phyloP scores from a whole-genome alignment of 805 yeast species.

The Ogataea degrootiae region DNA sequence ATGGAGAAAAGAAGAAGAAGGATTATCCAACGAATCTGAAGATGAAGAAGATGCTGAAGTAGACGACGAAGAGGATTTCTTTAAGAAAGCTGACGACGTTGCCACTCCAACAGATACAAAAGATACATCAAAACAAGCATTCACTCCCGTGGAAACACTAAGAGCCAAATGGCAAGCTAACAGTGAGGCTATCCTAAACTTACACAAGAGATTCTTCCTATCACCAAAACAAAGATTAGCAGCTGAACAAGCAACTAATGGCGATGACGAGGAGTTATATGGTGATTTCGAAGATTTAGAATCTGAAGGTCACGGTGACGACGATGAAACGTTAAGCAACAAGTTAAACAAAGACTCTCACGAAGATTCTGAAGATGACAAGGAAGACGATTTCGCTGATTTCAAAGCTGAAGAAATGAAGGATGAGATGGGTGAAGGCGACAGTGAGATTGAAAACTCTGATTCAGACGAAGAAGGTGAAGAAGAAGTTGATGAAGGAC shows the following conservation, averaged over 20 bases:
- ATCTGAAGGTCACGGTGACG: conserved; percentile 18
- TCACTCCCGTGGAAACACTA: conserved; percentile 39
- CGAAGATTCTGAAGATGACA: conserved; percentile 24
- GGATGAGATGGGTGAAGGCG: conserved; percentile 32
- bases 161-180: conserved; percentile 38
- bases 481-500: conserved; percentile 36
- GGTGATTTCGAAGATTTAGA: conserved; percentile 37
- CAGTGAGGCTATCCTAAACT: conserved; percentile 34
- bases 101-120: conserved; percentile 1
- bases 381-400: conserved; percentile 47
- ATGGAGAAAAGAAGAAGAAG: conserved; percentile 56
- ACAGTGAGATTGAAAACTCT: conserved; percentile 32
- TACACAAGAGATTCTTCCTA: conserved; percentile 46
- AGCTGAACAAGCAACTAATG: conserved; percentile 24
- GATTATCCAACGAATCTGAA: conserved; percentile 38
- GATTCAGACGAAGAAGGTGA: conserved; percentile 39
- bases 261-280: conserved; percentile 42
- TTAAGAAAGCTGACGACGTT: conserved; percentile 45
- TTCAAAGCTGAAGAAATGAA: conserved; percentile 47
- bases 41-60: conserved; percentile 41
- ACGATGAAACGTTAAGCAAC: conserved; percentile 17
- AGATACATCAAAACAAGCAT: conserved; percentile 33
- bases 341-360: conserved; percentile 29
- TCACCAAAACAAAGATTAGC: conserved; percentile 45
- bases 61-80: conserved; percentile 51